Evolutionary conservation across 305 asterid species (phyloP).

Genomic region (Plantago rigida): DNA sequence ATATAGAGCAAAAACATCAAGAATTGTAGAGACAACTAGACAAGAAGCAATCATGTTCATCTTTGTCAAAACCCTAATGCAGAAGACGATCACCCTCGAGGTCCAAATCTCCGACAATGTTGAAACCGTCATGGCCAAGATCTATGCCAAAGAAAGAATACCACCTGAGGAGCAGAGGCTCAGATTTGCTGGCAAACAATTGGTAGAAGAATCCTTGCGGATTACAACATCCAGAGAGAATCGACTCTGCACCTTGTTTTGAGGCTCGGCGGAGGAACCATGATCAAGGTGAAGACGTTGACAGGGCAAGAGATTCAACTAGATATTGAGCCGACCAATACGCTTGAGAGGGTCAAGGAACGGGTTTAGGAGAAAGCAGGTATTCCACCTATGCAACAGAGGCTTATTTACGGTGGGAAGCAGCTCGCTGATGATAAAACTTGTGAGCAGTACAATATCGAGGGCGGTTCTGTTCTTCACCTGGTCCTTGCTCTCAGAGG

Average conservation of each 20-base stretch:
- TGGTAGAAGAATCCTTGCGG: background rate
- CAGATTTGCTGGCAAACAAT: background rate
- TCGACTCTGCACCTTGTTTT: conserved; percentile 67
- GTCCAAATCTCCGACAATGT: background rate
- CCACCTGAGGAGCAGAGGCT: background rate
- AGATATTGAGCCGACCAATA: conserved; percentile 69
- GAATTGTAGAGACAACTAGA: no score
- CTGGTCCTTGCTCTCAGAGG: conserved; percentile 79
- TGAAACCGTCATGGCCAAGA: background rate
- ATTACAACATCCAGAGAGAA: conserved; percentile 23
- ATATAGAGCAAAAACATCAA: no score
- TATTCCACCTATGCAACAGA: conserved; percentile 63
- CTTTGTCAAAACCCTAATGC: background rate
- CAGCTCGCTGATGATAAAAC: conserved; percentile 85
- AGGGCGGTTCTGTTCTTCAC: conserved; percentile 81
- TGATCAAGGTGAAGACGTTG: conserved; percentile 83
- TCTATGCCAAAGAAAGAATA: background rate
- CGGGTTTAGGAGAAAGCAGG: conserved; percentile 86
- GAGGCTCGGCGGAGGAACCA: conserved; percentile 76
- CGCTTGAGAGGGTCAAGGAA: conserved; percentile 72
- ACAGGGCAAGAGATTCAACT: conserved; percentile 73
- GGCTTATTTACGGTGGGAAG: conserved; percentile 82
- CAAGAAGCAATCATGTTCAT: background rate
- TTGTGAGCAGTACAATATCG: no score
- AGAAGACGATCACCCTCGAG: background rate